These are phyloP conservation scores for Rubus parviflorus DNA, from an alignment of 306 rosid genomes.

Conservation along the genomic window DNA sequence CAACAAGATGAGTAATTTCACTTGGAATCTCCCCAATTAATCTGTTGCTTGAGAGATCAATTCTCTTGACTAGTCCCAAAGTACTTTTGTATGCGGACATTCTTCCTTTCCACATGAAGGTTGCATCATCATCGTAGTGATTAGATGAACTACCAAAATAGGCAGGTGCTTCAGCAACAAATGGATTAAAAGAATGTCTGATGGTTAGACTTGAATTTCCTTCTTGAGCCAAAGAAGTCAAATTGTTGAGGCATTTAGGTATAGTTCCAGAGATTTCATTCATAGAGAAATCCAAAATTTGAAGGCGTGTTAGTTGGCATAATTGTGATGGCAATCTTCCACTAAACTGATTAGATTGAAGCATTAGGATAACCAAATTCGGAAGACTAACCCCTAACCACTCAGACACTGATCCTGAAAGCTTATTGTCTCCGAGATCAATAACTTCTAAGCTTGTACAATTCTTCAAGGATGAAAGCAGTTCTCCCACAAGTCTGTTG, in stretches of 20 bases:
- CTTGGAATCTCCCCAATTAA: not conserved
- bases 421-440: not conserved
- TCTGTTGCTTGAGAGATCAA: conserved; percentile 16
- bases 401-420: not conserved
- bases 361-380: not conserved
- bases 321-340: not conserved
- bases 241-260: conserved; percentile 18
- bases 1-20: conserved; percentile 16
- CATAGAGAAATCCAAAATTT: not conserved
- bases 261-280: conserved; percentile 10
- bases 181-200: not conserved
- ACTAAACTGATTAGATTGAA: conserved; percentile 3
- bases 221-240: not conserved
- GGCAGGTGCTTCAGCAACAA: not conserved
- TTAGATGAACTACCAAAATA: no score
- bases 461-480: not conserved
- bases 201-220: not conserved
- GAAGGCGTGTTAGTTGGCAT: not conserved
- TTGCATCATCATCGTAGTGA: not conserved
- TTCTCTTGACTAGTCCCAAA: not conserved
- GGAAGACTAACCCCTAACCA: conserved; percentile 7
- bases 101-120: conserved; percentile 10
- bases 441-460: not conserved
- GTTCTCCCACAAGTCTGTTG: not conserved
- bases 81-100: not conserved